Evolutionary conservation across 371 early-diverging fungal genomes (phyloP).

Genomic region (Mucor saturninus): DNA sequence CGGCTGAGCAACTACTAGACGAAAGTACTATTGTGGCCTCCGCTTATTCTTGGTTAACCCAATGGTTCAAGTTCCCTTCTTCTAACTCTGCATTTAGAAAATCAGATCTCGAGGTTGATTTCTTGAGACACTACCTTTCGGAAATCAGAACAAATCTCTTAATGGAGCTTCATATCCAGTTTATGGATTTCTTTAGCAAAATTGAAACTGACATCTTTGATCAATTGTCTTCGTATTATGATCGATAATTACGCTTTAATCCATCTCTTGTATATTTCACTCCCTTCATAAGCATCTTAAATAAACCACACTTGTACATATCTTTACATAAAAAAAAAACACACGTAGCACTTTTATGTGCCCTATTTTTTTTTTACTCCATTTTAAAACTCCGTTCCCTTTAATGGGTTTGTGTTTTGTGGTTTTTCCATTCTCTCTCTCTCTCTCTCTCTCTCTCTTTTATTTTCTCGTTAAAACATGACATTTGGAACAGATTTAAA

Average conservation of each 20-base stretch:
- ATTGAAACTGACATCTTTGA: conserved; percentile 22
- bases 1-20: background rate
- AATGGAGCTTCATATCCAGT: conserved; percentile 24
- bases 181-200: conserved; percentile 20
- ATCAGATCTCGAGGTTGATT: conserved; percentile 8
- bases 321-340: background rate
- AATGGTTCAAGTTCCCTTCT: background rate
- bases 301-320: conserved; percentile 4
- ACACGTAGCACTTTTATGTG: too few species aligned
- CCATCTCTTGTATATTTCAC: background rate
- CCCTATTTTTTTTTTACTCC: background rate
- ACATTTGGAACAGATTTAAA: conserved; percentile 31
- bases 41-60: background rate
- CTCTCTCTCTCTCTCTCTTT: conserved; percentile 11
- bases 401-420: background rate
- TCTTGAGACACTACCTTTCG: conserved; percentile 16
- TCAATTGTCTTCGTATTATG: conserved; percentile 8
- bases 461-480: conserved; percentile 8
- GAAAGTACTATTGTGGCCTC: background rate
- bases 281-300: background rate
- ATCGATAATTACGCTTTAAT: background rate
- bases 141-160: conserved; percentile 18
- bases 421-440: conserved; percentile 6
- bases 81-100: background rate
- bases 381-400: background rate